Evolutionary conservation across 768 basidiomycete species (phyloP).

Genomic region (Kwoniella bestiolae): DNA sequence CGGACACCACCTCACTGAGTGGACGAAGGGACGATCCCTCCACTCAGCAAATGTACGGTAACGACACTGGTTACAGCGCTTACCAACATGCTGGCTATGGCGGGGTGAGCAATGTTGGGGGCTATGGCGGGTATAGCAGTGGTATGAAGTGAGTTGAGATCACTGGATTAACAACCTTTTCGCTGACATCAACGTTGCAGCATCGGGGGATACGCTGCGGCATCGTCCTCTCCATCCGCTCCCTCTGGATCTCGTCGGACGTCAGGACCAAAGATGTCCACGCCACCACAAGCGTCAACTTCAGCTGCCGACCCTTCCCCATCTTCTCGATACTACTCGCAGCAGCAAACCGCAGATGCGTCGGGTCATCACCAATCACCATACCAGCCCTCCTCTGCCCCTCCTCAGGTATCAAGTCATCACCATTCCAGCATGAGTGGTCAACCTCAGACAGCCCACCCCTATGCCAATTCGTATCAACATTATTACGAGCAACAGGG

Average conservation of each 20-base stretch:
- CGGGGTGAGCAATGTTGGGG: slow-evolving; percentile 17
- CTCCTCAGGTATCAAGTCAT: slow-evolving; percentile 21
- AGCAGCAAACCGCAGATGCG: slow-evolving; percentile 8
- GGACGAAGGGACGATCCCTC: slow-evolving; percentile 19
- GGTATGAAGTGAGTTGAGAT: slow-evolving; percentile 29
- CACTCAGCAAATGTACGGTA: slow-evolving; percentile 11
- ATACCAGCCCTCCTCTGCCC: slow-evolving; percentile 29
- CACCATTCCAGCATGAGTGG: slow-evolving; percentile 15
- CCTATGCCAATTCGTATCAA: slow-evolving; percentile 23
- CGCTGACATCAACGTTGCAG: not conserved
- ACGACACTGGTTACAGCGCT: slow-evolving; percentile 11
- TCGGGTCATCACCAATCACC: slow-evolving; percentile 23
- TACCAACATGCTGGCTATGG: slow-evolving; percentile 25
- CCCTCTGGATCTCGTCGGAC: slow-evolving; percentile 25
- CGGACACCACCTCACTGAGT: slow-evolving; percentile 3
- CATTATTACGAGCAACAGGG: slow-evolving; percentile 24
- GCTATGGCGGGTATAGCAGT: slow-evolving; percentile 21
- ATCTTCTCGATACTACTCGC: slow-evolving; percentile 22
- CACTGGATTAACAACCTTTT: not conserved
- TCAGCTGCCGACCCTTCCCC: slow-evolving; percentile 20
- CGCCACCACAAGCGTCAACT: slow-evolving; percentile 19
- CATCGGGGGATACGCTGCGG: slow-evolving; percentile 18
- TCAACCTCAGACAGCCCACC: slow-evolving; percentile 29
- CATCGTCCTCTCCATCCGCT: slow-evolving; percentile 16
- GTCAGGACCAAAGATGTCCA: slow-evolving; percentile 20